These are phyloP conservation scores for Suillus luteus DNA, from an alignment of 768 basidiomycete genomes.

Conservation along the genomic window DNA sequence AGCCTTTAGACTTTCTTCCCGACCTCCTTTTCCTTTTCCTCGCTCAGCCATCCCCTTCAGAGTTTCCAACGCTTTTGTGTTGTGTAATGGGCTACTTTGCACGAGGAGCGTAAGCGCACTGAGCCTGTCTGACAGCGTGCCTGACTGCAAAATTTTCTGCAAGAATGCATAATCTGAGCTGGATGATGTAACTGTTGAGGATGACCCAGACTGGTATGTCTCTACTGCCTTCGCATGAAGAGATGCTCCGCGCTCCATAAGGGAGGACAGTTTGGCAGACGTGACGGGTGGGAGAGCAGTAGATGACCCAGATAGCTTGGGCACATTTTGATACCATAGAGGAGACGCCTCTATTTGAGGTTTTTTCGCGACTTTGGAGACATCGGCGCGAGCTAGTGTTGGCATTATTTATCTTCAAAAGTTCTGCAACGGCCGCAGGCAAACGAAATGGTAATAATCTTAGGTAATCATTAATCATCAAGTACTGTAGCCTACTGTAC, in stretches of 20 bases:
- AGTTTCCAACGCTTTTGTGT: conserved; percentile 75
- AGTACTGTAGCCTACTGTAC: too few relatives aligned
- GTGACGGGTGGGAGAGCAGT: conserved; percentile 37
- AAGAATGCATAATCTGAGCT: conserved; percentile 82
- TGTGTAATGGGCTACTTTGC: conserved; percentile 86
- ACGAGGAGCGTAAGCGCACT: conserved; percentile 89
- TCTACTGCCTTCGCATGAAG: conserved; percentile 47
- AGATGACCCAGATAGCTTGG: conserved; percentile 39
- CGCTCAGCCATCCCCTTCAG: conserved; percentile 75
- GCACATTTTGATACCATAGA: conserved; percentile 57
- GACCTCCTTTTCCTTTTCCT: conserved; percentile 80
- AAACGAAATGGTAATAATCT: too few relatives aligned
- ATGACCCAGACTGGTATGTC: conserved; percentile 53
- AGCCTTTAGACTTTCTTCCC: conserved; percentile 93
- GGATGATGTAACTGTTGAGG: conserved; percentile 42
- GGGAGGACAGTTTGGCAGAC: conserved; percentile 44
- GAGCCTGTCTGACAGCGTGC: conserved; percentile 90
- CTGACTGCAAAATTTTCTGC: conserved; percentile 79
- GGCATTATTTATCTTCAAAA: conserved; percentile 16
- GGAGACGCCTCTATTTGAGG: conserved; percentile 38
- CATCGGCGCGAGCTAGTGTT: conserved; percentile 12
- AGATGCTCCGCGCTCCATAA: conserved; percentile 47
- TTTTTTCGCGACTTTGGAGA: conserved; percentile 6
- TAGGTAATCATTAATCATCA: too few relatives aligned
- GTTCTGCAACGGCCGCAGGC: not conserved